phyloP scores from a whole-genome alignment of 1,284 basidiomycete genomes.

The Rhodotorula sp. region DNA sequence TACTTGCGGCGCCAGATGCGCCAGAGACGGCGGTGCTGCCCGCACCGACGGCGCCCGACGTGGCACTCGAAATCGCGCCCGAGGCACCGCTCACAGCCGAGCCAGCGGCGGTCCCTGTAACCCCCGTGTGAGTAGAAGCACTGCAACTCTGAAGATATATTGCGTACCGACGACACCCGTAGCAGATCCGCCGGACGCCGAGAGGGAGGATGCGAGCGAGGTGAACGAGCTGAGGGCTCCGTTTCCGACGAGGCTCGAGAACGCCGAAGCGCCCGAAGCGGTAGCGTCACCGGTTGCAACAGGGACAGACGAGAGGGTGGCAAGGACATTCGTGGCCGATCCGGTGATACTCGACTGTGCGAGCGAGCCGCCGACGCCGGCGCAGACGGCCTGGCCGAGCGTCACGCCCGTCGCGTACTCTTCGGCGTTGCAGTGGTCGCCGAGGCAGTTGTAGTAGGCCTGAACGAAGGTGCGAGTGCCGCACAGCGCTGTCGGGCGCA shows the following conservation, averaged over 20 bases:
- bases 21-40: not conserved
- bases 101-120: too few species aligned
- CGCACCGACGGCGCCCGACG: slow-evolving; percentile 2
- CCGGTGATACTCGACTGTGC: slow-evolving; percentile 9
- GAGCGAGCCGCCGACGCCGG: slow-evolving; percentile 18
- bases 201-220: not conserved
- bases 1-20: not conserved
- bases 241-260: slow-evolving; percentile 3
- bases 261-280: not conserved
- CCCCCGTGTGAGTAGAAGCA: too few species aligned
- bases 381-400: slow-evolving; percentile 35
- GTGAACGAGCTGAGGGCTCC: too few species aligned
- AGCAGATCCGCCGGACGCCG: not conserved
- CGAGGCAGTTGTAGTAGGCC: slow-evolving; percentile 26
- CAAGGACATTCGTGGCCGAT: slow-evolving; percentile 2
- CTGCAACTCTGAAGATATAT: too few species aligned
- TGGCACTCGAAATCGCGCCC: not conserved
- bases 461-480: slow-evolving; percentile 11
- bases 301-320: slow-evolving; percentile 18
- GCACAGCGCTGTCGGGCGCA: slow-evolving; percentile 18
- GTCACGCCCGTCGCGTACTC: slow-evolving; percentile 18
- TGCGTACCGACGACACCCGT: not conserved
- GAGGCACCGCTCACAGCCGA: not conserved
- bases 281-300: slow-evolving; percentile 1
- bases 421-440: slow-evolving; percentile 1